Base-by-base conservation (phyloP, 1,284 basidiomycete genomes). In the Sporisorium graminicola region DNA sequence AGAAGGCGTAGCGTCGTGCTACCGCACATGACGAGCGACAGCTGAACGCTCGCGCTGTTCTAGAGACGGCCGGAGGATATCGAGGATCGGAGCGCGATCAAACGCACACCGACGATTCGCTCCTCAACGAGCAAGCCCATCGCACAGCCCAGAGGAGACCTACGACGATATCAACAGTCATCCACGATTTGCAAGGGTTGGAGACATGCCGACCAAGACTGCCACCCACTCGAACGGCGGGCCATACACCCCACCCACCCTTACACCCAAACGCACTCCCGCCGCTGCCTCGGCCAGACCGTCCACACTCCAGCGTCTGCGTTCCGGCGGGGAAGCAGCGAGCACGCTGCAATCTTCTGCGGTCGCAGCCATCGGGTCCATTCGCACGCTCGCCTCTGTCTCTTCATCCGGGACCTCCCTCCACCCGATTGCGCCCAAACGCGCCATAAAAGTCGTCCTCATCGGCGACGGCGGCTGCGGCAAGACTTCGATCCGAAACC, bases 401-500 rank as follows among this genome's bases (percentile, higher is more conserved):
- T 67, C 67, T 12, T 65, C 65, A 20, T 47, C 63, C 4, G 24
- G 43, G 10, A 75, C 67, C 37, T 75, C 73, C 1, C 40, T 75
- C 0, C 63, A 64, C 10, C 47, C 49, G 5, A 57, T 75, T n/a
- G 20, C 63, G 2, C 64, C 68, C 2, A 57, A 51, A 35, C 60
- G 78, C 4, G 56, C 73, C 26, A 63, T 82, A 51, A 83, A 83
- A 63, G 73, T 83, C n/a, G 74, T 83, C 10, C 67, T 83, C 13
- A 82, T 83, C 49, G 81, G 81, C 20, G 74, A 79, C 40, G 74
- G 66, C 12, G 62, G 67, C 1, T 63, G 46, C n/a, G 81, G 81
- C 58, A 83, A 83, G 58, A 83, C 80, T 0, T 67, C 78, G 1
- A 59, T 83, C 33, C 72, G 80, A 10, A 68, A 75, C 12, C 74